These are phyloP conservation scores for Calonectria pseudoreteaudii DNA, from an alignment of 2,329 filamentous ascomycete genomes.

Conservation along the genomic window DNA sequence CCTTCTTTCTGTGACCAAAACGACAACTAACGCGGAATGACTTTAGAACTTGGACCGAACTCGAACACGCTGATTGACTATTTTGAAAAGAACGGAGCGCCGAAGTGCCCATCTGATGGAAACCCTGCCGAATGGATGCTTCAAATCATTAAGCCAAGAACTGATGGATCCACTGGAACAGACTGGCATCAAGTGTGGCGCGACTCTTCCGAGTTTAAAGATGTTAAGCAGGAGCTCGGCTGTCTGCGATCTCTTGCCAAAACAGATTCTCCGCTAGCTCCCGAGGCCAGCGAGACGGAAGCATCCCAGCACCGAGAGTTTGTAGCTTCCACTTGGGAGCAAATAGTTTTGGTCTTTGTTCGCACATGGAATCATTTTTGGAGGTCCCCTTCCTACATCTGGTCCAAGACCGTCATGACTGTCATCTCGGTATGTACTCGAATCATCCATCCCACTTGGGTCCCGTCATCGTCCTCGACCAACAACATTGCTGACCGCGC, in stretches of 20 bases:
- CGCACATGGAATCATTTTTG: conserved; percentile 58
- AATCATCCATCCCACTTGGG: background rate
- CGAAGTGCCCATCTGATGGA: conserved; percentile 52
- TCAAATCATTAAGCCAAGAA: conserved; percentile 49
- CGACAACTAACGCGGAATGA: background rate
- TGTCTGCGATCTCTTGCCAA: background rate
- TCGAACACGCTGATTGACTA: background rate
- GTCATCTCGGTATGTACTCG: conserved; percentile 38
- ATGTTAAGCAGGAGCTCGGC: background rate
- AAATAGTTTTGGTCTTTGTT: conserved; percentile 48
- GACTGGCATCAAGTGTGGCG: conserved; percentile 48
- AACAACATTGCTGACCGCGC: background rate
- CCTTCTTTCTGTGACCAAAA: background rate
- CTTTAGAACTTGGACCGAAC: background rate
- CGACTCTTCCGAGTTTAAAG: background rate
- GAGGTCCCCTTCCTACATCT: conserved; percentile 89
- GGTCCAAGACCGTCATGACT: conserved; percentile 78
- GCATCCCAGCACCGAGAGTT: conserved; percentile 40
- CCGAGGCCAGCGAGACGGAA: background rate
- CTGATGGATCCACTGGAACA: conserved; percentile 58
- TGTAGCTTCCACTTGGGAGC: conserved; percentile 38
- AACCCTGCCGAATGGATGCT: conserved; percentile 78
- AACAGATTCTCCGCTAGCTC: background rate
- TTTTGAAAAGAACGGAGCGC: conserved; percentile 81
- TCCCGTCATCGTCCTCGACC: background rate